These are phyloP conservation scores for Ophiostoma ulmi DNA, from an alignment of 2,329 filamentous ascomycete species.

Conservation along the genomic window DNA sequence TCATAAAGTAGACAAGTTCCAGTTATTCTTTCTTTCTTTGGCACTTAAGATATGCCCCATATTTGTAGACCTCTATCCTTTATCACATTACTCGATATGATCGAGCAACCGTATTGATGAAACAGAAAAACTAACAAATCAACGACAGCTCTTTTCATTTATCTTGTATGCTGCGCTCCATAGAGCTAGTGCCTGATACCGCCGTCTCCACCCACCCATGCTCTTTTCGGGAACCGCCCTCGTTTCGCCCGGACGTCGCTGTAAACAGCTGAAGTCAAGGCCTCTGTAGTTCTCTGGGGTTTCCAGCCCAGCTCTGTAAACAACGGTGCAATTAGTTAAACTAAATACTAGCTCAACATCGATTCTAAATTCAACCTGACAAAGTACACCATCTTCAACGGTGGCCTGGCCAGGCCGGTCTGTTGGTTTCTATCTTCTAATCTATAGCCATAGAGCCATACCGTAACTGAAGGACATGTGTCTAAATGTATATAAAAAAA, in stretches of 20 bases:
- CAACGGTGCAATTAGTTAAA: neutral
- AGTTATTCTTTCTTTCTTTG: neutral
- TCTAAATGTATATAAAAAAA: neutral
- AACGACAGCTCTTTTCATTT: neutral
- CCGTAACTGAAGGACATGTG: neutral
- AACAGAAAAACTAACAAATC: slow-evolving; percentile 2
- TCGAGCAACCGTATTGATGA: slow-evolving; percentile 17
- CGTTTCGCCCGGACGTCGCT: slow-evolving; percentile 5
- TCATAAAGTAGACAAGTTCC: neutral
- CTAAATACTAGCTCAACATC: neutral
- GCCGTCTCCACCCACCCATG: slow-evolving; percentile 9
- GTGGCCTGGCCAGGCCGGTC: neutral
- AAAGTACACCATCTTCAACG: neutral
- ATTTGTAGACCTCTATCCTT: slow-evolving; percentile 1
- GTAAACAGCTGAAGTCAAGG: neutral
- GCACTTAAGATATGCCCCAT: neutral
- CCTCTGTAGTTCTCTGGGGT: neutral
- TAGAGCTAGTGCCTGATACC: slow-evolving; percentile 13
- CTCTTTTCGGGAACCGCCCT: slow-evolving; percentile 3
- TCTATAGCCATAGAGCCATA: too few relatives aligned
- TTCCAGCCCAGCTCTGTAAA: neutral
- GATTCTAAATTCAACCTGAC: neutral
- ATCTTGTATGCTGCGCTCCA: neutral
- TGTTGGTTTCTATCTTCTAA: too few relatives aligned
- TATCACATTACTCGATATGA: slow-evolving; percentile 17